These are phyloP conservation scores for Schizothecium vesticola DNA, from an alignment of 495 filamentous ascomycete species.

Conservation along the genomic window DNA sequence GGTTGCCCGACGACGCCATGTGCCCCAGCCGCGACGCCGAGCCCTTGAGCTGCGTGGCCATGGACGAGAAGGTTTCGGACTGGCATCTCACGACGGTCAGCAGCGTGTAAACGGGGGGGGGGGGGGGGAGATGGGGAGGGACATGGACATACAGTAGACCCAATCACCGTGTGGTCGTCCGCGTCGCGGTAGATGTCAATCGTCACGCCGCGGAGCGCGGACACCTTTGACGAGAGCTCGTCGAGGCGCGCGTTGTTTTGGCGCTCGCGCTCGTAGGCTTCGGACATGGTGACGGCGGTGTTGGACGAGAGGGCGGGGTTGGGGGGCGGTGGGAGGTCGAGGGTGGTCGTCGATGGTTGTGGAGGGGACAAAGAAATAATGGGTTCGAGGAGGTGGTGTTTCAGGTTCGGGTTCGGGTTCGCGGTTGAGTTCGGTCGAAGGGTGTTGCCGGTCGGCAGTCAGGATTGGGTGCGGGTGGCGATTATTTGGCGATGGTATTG, in stretches of 20 bases:
- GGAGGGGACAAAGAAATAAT: background rate
- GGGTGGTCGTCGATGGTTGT: background rate
- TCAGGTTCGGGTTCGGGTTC: background rate
- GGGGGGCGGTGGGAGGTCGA: background rate
- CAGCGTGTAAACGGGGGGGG: background rate
- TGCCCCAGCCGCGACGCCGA: constrained; percentile 81
- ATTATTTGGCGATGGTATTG: background rate
- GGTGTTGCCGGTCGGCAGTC: background rate
- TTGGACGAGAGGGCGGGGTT: constrained; percentile 1
- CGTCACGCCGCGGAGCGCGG: constrained; percentile 90
- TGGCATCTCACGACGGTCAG: constrained; percentile 10
- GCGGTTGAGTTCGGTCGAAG: background rate
- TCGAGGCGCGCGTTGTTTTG: constrained; percentile 96
- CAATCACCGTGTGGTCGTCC: constrained; percentile 76
- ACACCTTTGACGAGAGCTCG: constrained; percentile 84
- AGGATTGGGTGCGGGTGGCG: background rate
- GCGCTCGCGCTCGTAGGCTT: constrained; percentile 89
- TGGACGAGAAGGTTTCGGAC: constrained; percentile 55
- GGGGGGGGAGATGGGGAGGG: constrained; percentile 1
- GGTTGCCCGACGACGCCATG: constrained; percentile 88
- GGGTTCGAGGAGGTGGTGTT: background rate
- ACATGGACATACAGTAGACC: constrained; percentile 62
- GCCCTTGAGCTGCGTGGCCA: constrained; percentile 66
- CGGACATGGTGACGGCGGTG: constrained; percentile 68
- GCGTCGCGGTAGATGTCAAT: constrained; percentile 97